Evolutionary conservation across 2,329 filamentous ascomycete genomes (phyloP).

Genomic region (Claviceps sp.): DNA sequence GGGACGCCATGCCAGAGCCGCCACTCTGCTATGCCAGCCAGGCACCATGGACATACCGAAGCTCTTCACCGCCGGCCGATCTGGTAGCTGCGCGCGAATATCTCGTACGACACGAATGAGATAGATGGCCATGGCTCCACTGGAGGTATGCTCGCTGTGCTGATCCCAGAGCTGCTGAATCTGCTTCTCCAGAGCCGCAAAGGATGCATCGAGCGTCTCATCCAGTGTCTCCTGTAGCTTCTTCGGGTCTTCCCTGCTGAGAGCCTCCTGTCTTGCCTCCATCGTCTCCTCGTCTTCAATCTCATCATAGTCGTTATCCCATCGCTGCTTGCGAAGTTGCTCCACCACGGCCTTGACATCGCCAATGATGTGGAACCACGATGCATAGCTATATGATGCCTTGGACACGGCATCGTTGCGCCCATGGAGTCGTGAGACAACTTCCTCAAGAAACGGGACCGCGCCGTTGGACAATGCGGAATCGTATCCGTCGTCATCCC

Average conservation of each 20-base stretch:
- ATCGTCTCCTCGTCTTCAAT: constrained; percentile 62
- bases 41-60: constrained; percentile 52
- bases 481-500: constrained; percentile 51
- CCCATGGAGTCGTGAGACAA: constrained; percentile 60
- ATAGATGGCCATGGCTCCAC: constrained; percentile 46
- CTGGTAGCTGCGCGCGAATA: constrained; percentile 52
- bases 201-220: constrained; percentile 40
- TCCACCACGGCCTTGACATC: constrained; percentile 50
- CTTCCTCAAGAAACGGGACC: constrained; percentile 51
- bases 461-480: constrained; percentile 55
- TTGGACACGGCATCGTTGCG: constrained; percentile 52
- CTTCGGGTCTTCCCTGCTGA: constrained; percentile 61
- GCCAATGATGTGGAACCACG: constrained; percentile 63
- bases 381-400: constrained; percentile 50
- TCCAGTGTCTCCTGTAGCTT: constrained; percentile 47
- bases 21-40: constrained; percentile 50
- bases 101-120: constrained; percentile 63
- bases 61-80: constrained; percentile 30
- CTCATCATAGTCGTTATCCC: constrained; percentile 63
- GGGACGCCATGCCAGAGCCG: constrained; percentile 33
- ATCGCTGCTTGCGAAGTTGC: constrained; percentile 52
- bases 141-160: constrained; percentile 30
- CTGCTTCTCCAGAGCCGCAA: constrained; percentile 43
- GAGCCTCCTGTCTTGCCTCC: constrained; percentile 49
- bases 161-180: constrained; percentile 37